A percentile compares a stretch with the other conserved stretches of the same genome.
phyloP scores from a whole-genome alignment of 495 filamentous ascomycete genomes.

The Penicillium simplicissimum region DNA sequence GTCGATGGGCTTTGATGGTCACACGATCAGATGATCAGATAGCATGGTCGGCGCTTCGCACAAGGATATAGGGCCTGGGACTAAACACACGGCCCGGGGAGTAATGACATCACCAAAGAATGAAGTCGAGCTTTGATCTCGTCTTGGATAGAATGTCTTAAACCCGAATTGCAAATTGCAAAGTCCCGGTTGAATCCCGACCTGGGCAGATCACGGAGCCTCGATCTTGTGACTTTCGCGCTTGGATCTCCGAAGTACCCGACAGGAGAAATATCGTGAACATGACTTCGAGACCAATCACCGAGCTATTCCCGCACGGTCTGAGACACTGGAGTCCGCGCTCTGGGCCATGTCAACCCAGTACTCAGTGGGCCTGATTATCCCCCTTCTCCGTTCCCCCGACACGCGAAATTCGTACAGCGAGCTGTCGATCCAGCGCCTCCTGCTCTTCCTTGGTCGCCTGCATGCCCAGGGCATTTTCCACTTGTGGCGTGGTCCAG shows the following conservation, averaged over 20 bases:
- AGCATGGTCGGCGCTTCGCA: background rate
- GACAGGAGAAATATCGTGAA: no score
- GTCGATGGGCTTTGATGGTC: background rate
- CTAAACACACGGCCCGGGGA: background rate
- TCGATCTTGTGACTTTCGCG: background rate
- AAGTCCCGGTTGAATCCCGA: conserved; percentile 6
- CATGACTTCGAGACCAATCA: no score
- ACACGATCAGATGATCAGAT: conserved; percentile 4
- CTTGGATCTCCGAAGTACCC: no score
- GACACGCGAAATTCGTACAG: conserved; percentile 48
- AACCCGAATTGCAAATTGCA: background rate
- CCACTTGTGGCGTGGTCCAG: conserved; percentile 58
- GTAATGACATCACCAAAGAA: background rate
- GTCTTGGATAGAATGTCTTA: background rate
- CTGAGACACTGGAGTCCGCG: no score
- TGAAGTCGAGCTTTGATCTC: background rate
- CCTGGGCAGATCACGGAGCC: background rate
- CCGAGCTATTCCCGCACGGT: no score
- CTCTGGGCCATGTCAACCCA: background rate
- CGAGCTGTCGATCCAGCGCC: conserved; percentile 50
- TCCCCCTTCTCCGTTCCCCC: conserved; percentile 24
- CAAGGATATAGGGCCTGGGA: background rate
- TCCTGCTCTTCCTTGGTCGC: conserved; percentile 62
- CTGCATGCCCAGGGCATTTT: conserved; percentile 61
- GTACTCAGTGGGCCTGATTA: conserved; percentile 12